Base-by-base conservation (phyloP, 2,329 filamentous ascomycete genomes). In the Alternaria ventricosa region DNA sequence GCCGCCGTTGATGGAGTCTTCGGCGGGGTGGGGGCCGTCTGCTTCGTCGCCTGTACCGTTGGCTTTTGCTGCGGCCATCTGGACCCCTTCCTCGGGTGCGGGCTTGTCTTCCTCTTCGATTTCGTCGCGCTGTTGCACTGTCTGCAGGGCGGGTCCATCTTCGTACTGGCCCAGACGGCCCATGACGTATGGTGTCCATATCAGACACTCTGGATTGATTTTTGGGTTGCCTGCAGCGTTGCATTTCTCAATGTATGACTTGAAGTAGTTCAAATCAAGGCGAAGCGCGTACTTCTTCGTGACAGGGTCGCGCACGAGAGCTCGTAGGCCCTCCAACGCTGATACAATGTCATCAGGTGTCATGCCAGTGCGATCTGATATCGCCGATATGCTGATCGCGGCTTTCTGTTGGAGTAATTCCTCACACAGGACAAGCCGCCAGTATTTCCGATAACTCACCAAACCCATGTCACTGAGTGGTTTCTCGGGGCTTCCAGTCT, bases 101-200 rank as follows among this genome's bases (percentile, higher is more conserved):
- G 77, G 75, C 23, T 75, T 75, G 2, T 79, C 80, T 20, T 81
- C 76, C 41, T 84, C 83, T 8, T 79, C 76, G 43, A 91, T 89
- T 22, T 93, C 94, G 65, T 96, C 94, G 36, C 95, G 89, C 6
- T 91, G 93, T 12, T 95, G 95, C 57, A 98, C 92, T 1, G 95
- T 92, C 68, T 93, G 94, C 60, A 98, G 83, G 7, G 90, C 87
- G 6, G 92, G 92, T 6, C 90, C 92, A 54, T 94, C 87, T 75
- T 97, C 93, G 72, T 96, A 95, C 72, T 93, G 92, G 5, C 90
- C 91, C 36, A 91, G 88, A 49, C 93, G 89, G 25, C 96, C 95
- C 94, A 97, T 98, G 45, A 98, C 90, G 78, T 97, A 99, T 0
- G 96, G 96, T 13, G 94, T 97, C 96, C 96, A 99, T 11, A 94